These are phyloP conservation scores for Cicer chorassanicum DNA, from an alignment of 306 rosid genomes.

Conservation along the genomic window DNA sequence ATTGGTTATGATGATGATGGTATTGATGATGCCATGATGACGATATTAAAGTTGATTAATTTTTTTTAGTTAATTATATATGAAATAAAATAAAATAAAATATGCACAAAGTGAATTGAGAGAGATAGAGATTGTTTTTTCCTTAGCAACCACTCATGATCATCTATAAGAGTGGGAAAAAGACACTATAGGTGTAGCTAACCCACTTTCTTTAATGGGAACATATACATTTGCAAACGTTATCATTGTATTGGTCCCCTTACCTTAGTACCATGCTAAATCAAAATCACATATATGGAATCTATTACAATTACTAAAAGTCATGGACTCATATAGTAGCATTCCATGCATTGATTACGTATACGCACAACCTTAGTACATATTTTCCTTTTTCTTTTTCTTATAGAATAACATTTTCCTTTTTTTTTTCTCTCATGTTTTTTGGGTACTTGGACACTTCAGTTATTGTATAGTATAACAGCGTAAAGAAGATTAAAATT, in stretches of 20 bases:
- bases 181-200: constrained; percentile 59
- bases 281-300: constrained; percentile 50
- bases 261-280: constrained; percentile 55
- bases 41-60: constrained; percentile 53
- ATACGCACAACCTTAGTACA: constrained; percentile 48
- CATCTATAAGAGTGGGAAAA: constrained; percentile 59
- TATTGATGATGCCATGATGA: constrained; percentile 78
- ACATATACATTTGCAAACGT: constrained; percentile 60
- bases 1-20: constrained; percentile 59
- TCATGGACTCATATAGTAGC: constrained; percentile 40
- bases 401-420: constrained; percentile 15
- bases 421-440: constrained; percentile 19
- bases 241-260: constrained; percentile 68
- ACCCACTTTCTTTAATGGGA: constrained; percentile 76
- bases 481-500: no score
- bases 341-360: constrained; percentile 91
- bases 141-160: constrained; percentile 54
- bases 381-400: constrained; percentile 39
- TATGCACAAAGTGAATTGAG: not conserved
- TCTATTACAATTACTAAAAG: constrained; percentile 48
- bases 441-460: not conserved
- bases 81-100: constrained; percentile 1
- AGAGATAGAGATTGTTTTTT: constrained; percentile 28
- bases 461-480: no score
- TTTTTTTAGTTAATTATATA: not conserved